Conservation (phyloP, 2,329 filamentous ascomycete genomes). For the Podosphaera leucotricha region DNA sequence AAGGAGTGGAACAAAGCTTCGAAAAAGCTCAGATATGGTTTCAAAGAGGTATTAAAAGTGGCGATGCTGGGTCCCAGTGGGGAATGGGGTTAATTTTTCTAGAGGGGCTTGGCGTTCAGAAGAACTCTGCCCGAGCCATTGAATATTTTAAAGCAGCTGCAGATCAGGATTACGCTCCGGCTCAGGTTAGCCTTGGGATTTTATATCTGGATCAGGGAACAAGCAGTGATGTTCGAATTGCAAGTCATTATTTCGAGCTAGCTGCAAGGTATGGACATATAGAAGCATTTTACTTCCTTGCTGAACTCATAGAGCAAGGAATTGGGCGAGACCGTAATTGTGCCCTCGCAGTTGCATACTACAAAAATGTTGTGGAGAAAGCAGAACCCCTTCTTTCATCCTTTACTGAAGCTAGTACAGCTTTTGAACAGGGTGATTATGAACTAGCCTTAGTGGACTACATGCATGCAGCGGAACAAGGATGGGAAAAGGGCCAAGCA, state of each 20-base stretch:
- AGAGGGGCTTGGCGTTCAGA: conserved; percentile 37
- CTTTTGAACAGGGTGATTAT: conserved; percentile 37
- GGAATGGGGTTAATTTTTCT: conserved; percentile 48
- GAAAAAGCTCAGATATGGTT: conserved; percentile 44
- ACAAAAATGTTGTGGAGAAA: conserved; percentile 35
- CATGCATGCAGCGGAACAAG: conserved; percentile 54
- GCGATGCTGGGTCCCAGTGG: conserved; percentile 45
- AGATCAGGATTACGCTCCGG: conserved; percentile 41
- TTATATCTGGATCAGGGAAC: conserved; percentile 45
- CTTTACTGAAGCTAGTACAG: conserved; percentile 41
- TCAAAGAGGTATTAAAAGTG: conserved; percentile 34
- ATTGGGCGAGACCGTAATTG: conserved; percentile 43
- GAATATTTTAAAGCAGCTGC: conserved; percentile 42
- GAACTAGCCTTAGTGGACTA: conserved; percentile 40
- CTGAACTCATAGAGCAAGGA: conserved; percentile 41
- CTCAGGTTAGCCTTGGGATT: conserved; percentile 41
- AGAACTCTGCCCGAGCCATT: conserved; percentile 35
- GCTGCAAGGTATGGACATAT: conserved; percentile 44
- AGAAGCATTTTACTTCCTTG: conserved; percentile 51
- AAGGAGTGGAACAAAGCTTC: conserved; percentile 43
- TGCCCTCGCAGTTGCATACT: conserved; percentile 41
- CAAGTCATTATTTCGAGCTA: conserved; percentile 45
- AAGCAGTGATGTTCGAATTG: conserved; percentile 20
- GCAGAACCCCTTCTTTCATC: conserved; percentile 33
- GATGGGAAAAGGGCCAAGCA: conserved; percentile 44